Evolutionary conservation across 106 monocot genomes (phyloP), one percentile per base, ranked within the genome.

Genomic region (Amphibolis antarctica): DNA sequence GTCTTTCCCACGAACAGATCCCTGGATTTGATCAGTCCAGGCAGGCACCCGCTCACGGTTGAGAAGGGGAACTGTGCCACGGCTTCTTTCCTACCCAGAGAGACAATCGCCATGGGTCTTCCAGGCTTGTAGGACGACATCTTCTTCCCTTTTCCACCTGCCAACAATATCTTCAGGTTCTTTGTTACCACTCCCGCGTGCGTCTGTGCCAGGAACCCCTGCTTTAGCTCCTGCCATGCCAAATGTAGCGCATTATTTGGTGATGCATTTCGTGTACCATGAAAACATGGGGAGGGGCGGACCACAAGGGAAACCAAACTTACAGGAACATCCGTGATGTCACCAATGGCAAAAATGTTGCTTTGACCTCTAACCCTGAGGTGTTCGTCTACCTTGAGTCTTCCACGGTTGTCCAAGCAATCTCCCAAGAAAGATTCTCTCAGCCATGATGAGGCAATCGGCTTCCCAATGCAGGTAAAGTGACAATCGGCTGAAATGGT

Each of bases 1-100:
- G 67, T 74, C 60, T 44, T 45, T 0, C 74, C 74, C 9, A 74
- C 74, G 46, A 74, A 74, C 25, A 74, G 47, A 56, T 67, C 74
- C 44, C 43, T 36, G 42, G 74, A 74, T 44, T 74, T 74, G 28
- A 74, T 61, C 74, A 24, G 51, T 15, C 74, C 61, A 28, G 74
- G 74, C 3, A 74, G 6, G 28, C 74, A 67, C 10, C 74, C 74
- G 7, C 49, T 61, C 42, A 68, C 23, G 21, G 74, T 74, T 25
- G 59, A 1, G n/a, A 60, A 25, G 6, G 74, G 74, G 28, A 74
- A 62, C 42, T 74, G 74, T 23, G 74, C 74, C 18, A 74, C 67
- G 9, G 14, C 74, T 27, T 68, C 67, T 44, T 74, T 74, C 67
- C 74, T 67, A 9, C 74, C 74, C 59, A 74, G 42, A 12, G 74